These are phyloP conservation scores for Penicillium subrubescens DNA, from an alignment of 495 filamentous ascomycete species.

Conservation along the genomic window DNA sequence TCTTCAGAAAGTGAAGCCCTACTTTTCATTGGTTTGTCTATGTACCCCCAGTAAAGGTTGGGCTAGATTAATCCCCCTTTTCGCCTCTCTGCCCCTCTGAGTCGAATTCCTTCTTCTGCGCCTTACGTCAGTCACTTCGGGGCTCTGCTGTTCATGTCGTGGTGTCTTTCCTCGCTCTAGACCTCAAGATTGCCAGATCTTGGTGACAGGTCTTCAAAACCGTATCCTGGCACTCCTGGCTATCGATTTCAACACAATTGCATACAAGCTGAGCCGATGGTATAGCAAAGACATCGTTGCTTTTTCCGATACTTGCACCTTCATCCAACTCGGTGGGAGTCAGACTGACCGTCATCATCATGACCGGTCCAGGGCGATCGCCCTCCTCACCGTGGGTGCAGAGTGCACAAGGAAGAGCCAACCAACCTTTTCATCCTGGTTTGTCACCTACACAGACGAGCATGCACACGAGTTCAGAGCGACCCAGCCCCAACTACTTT, in stretches of 20 bases:
- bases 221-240: background rate
- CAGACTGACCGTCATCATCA: conserved; percentile 31
- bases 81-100: conserved; percentile 19
- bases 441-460: conserved; percentile 47
- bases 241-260: background rate
- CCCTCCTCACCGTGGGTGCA: conserved; percentile 50
- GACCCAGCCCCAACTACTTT: conserved; percentile 81
- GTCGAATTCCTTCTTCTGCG: background rate
- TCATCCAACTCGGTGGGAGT: conserved; percentile 17
- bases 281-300: conserved; percentile 11
- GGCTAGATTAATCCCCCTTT: conserved; percentile 27
- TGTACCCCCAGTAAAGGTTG: background rate
- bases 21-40: conserved; percentile 20
- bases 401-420: conserved; percentile 25
- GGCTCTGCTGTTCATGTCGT: background rate
- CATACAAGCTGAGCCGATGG: conserved; percentile 8
- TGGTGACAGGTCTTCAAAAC: background rate
- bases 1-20: background rate
- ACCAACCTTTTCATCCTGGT: conserved; percentile 29
- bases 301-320: conserved; percentile 5
- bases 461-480: conserved; percentile 40
- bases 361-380: conserved; percentile 50
- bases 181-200: conserved; percentile 6
- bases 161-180: background rate
- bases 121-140: conserved; percentile 22